Evolutionary conservation across 352 stramenopile species (phyloP).

Genomic region (Thalassiosira hispida): DNA sequence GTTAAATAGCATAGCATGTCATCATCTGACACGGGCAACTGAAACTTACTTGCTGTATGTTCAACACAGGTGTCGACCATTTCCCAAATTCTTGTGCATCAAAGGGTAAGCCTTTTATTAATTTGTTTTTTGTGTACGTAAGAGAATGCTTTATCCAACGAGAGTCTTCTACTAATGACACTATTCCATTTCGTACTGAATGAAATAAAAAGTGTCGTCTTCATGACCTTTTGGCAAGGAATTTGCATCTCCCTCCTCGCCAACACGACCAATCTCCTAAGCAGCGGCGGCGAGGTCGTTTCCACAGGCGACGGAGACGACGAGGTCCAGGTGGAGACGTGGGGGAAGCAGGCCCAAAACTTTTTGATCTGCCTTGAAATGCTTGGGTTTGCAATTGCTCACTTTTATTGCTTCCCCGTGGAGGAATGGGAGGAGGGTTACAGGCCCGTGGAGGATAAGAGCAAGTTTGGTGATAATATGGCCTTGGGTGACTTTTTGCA

Average conservation of each 20-base stretch:
- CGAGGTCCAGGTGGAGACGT: conserved; percentile 45
- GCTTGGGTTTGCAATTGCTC: conserved; percentile 94
- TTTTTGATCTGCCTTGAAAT: conserved; percentile 99
- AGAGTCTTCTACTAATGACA: no score
- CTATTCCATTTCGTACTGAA: no score
- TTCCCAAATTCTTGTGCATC: conserved; percentile 98
- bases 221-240: conserved; percentile 98
- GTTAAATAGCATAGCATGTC: background rate
- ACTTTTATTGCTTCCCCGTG: conserved; percentile 95
- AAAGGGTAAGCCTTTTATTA: conserved; percentile 85
- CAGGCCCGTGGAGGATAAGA: conserved; percentile 77
- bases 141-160: background rate
- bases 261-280: conserved; percentile 66
- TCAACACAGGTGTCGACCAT: conserved; percentile 83
- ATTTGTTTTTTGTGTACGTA: conserved; percentile 30
- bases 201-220: conserved; percentile 87
- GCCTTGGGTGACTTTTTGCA: conserved; percentile 92
- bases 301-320: conserved; percentile 27
- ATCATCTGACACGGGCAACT: no score
- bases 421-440: conserved; percentile 87
- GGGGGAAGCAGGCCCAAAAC: conserved; percentile 89
- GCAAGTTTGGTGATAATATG: conserved; percentile 91
- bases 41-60: no score
- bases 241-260: conserved; percentile 73
- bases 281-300: conserved; percentile 39